phyloP scores from a whole-genome alignment of 1,284 basidiomycete genomes.

The Phylloporus sp. region DNA sequence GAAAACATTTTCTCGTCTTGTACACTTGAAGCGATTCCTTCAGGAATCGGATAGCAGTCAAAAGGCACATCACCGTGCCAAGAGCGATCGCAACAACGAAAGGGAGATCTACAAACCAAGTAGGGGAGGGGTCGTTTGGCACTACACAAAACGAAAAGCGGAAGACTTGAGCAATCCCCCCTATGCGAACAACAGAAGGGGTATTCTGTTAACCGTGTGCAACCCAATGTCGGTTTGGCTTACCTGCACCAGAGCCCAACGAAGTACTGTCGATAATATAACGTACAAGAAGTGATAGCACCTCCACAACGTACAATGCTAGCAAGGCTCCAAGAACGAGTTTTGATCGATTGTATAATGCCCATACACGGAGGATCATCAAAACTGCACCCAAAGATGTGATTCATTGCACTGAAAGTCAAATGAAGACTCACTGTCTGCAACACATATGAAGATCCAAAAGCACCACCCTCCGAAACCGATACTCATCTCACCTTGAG shows the following conservation, averaged over 20 bases:
- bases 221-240: too few species aligned
- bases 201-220: too few species aligned
- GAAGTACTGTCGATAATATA: too few species aligned
- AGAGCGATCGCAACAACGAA: neutral
- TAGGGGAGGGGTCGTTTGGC: neutral
- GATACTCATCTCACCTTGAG: neutral
- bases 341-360: neutral
- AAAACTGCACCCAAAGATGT: neutral
- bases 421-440: too few species aligned
- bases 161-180: neutral
- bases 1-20: neutral
- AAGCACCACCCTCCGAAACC: too few species aligned
- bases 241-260: too few species aligned
- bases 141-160: neutral
- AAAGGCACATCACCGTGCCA: too few species aligned
- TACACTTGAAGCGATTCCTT: too few species aligned
- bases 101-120: neutral
- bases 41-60: too few species aligned
- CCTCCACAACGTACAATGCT: neutral
- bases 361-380: conserved; percentile 1
- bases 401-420: neutral
- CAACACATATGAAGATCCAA: too few species aligned
- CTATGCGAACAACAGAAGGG: too few species aligned
- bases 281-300: neutral
- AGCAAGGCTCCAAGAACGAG: neutral